A percentile compares a stretch with the other conserved stretches of the same genome.
phyloP scores from a whole-genome alignment of 179 eudicot species.

The Gypsophila paniculata region DNA sequence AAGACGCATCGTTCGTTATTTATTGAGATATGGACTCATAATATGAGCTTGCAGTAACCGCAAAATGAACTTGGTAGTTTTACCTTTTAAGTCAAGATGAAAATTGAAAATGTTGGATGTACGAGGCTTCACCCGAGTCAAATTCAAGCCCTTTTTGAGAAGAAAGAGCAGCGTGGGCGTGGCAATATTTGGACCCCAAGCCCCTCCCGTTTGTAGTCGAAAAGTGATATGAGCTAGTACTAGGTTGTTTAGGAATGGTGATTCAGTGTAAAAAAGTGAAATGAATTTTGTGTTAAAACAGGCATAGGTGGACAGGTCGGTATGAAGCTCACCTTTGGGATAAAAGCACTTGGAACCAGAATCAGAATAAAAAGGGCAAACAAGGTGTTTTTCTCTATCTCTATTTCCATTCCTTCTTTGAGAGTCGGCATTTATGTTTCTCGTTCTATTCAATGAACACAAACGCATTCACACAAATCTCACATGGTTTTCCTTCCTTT shows the following conservation, averaged over 20 bases:
- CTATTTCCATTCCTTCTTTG: not conserved
- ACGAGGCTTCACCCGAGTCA: not conserved
- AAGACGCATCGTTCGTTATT: not conserved
- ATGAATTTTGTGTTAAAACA: slow-evolving; percentile 22
- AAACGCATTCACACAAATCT: slow-evolving; percentile 10
- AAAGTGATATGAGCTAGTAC: not conserved
- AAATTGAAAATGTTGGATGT: not conserved
- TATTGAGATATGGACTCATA: not conserved
- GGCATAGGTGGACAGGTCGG: slow-evolving; percentile 99
- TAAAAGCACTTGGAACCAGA: slow-evolving; percentile 97
- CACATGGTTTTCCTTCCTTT: slow-evolving; percentile 13
- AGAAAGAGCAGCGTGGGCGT: not conserved
- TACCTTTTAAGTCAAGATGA: not conserved
- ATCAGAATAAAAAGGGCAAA: slow-evolving; percentile 97
- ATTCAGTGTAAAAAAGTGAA: slow-evolving; percentile 1
- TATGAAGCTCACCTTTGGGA: slow-evolving; percentile 99
- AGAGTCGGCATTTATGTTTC: slow-evolving; percentile 4
- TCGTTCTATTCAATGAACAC: not conserved
- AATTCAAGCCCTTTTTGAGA: not conserved
- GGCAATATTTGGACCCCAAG: not conserved
- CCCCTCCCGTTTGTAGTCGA: not conserved
- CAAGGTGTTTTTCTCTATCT: slow-evolving; percentile 55
- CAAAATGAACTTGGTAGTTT: not conserved
- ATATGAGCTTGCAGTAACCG: not conserved
- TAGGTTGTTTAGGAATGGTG: not conserved